Conservation (phyloP, 1,139 yeast genomes). For the Zygosaccharomyces pseudobailii region DNA sequence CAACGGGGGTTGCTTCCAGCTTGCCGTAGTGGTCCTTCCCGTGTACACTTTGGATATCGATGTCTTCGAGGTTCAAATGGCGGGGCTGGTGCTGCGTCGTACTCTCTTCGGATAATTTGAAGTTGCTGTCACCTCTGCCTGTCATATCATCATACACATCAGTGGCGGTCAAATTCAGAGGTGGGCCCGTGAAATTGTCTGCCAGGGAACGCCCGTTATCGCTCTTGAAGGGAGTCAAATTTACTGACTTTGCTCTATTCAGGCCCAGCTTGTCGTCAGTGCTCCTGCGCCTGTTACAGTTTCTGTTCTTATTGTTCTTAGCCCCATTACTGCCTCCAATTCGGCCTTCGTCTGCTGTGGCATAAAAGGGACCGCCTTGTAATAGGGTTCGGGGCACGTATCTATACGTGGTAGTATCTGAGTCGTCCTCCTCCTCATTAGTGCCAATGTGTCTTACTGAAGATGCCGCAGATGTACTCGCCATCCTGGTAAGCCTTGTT, state of each 20-base stretch:
- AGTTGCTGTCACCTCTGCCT: not conserved
- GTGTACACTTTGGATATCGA: constrained; percentile 1
- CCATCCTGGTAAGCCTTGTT: not conserved
- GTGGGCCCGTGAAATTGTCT: not conserved
- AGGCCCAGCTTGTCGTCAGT: not conserved
- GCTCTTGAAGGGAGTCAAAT: not conserved
- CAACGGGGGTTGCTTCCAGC: constrained; percentile 47
- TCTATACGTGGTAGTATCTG: constrained; percentile 3
- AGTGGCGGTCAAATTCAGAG: not conserved
- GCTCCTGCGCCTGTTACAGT: not conserved
- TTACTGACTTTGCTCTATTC: not conserved
- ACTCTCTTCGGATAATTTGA: not conserved
- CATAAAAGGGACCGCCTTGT: constrained; percentile 6
- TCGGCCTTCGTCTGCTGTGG: not conserved
- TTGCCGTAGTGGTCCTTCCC: constrained; percentile 17
- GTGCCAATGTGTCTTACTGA: constrained; percentile 3
- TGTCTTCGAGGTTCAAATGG: not conserved
- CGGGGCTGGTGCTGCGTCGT: not conserved
- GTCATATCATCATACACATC: not conserved
- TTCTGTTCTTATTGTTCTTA: constrained; percentile 6
- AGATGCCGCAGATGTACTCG: not conserved
- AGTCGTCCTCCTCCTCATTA: constrained; percentile 12
- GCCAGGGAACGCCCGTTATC: too few species aligned
- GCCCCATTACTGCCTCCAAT: constrained; percentile 7
- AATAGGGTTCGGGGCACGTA: constrained; percentile 12